Base-by-base conservation (phyloP, 1,139 yeast species). In the Meyerozyma athensensis region DNA sequence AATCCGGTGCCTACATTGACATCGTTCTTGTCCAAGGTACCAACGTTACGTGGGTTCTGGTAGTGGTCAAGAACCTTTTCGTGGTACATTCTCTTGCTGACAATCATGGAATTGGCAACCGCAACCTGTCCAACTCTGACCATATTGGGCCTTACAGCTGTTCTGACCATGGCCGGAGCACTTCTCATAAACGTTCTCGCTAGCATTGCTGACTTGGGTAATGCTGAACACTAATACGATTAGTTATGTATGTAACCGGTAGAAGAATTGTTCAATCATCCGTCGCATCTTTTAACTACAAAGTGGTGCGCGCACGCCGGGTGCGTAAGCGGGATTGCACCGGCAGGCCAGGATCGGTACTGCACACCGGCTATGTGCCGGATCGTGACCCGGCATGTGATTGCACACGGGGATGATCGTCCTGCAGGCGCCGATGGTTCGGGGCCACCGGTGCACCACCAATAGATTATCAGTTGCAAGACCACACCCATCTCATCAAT, bases 11-110 rank as follows among this genome's bases (percentile, higher is more conserved):
- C 98, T n/a, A 92, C 97, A 49, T 81, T 77, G 18, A 63, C 54
- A 43, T 79, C 77, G 45, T 72, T 74, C 65, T 90, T 89, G 63
- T 89, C 87, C 63, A 92, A 66, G 6, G 96, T 77, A 14, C 98
- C 98, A 33, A 92, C 98, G 58, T 92, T 92, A 62, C 98, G 78
- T 43, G 98, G 98, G 67, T 90, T 90, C 56, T 86, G 81, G 65
- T 92, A 92, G 62, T 92, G 98, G 60, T 92, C 98, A 50, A 92
- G 82, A 35, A 67, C 74, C 56, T 82, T 83, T 41, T 83, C 86
- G 51, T 85, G 94, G 53, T 84, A 84, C 36, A 47, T 39, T 53
- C 74, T 61, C 39, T 48, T 54, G 34, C 50, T 31, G 19, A 43
- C 33, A 19, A 36, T 18, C 33, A 37, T 28, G 32, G 42, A 6